Evolutionary conservation across 2,329 filamentous ascomycete species (phyloP).

Genomic region (Clonostachys chloroleuca): DNA sequence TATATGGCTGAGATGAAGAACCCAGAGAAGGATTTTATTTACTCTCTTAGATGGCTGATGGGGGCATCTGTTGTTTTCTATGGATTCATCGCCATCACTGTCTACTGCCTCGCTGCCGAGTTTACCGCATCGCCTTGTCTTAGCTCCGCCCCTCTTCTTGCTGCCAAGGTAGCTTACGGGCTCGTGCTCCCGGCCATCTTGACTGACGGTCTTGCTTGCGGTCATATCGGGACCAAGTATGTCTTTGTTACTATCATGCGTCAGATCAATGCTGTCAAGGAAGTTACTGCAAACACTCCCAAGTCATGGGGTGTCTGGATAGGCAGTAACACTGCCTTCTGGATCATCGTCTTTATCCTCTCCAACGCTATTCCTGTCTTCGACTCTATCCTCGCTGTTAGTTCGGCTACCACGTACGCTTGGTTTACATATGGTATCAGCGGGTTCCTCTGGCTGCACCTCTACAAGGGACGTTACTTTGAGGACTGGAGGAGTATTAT

Average conservation of each 20-base stretch:
- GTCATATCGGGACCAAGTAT: conserved; percentile 25
- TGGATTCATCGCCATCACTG: conserved; percentile 18
- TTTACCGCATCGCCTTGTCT: conserved; percentile 23
- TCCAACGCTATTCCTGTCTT: conserved; percentile 29
- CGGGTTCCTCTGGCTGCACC: conserved; percentile 25
- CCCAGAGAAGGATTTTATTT: conserved; percentile 19
- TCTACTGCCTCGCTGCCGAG: conserved; percentile 21
- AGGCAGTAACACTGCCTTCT: conserved; percentile 21
- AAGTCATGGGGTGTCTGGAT: conserved; percentile 27
- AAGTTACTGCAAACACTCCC: conserved; percentile 21
- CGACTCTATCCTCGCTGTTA: conserved; percentile 27
- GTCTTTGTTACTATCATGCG: conserved; percentile 23
- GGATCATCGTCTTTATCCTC: conserved; percentile 22
- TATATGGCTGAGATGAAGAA: conserved; percentile 26
- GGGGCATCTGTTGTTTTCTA: conserved; percentile 22
- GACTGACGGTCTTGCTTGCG: conserved; percentile 20
- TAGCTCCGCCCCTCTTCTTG: conserved; percentile 19
- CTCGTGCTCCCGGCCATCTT: conserved; percentile 20
- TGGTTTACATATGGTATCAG: conserved; percentile 30
- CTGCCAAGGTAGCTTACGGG: conserved; percentile 25
- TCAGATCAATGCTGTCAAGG: conserved; percentile 15
- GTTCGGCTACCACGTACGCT: conserved; percentile 24
- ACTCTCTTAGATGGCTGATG: conserved; percentile 20
- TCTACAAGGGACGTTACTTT: conserved; percentile 24
- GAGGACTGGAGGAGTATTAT: conserved; percentile 17